Evolutionary conservation across 495 filamentous ascomycete genomes (phyloP).

Genomic region (Neurospora africana): DNA sequence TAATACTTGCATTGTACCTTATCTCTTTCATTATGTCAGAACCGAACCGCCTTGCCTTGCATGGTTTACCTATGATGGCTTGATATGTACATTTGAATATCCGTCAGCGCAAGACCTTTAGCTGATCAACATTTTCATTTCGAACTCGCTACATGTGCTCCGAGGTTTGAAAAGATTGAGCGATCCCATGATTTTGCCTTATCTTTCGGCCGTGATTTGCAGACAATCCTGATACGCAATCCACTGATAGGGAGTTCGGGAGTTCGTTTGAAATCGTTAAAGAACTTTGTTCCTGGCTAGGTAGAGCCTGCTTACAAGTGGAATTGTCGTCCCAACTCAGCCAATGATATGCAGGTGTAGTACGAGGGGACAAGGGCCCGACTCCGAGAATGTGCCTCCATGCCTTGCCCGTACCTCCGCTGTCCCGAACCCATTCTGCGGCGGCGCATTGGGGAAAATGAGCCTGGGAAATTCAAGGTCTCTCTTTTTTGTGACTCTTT

Average conservation of each 20-base stretch:
- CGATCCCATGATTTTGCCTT: background rate
- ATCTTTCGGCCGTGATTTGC: background rate
- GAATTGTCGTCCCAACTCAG: background rate
- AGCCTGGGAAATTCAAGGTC: background rate
- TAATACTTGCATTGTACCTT: background rate
- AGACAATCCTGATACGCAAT: background rate
- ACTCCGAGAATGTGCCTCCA: background rate
- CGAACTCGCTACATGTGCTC: background rate
- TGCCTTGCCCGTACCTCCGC: background rate
- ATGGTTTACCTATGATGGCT: background rate
- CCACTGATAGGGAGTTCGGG: background rate
- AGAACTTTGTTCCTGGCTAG: background rate
- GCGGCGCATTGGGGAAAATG: background rate
- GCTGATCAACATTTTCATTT: background rate
- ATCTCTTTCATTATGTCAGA: background rate
- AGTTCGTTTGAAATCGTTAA: background rate
- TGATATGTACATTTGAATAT: background rate
- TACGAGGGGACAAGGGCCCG: background rate
- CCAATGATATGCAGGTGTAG: background rate
- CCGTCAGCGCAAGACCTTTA: background rate
- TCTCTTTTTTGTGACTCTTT: background rate
- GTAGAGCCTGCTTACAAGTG: background rate
- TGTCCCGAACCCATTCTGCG: background rate
- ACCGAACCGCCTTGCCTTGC: background rate
- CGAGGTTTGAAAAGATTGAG: background rate